These are phyloP conservation scores for Oryza longistaminata DNA, from an alignment of 176 grass and related monocot genomes.

Conservation along the genomic window DNA sequence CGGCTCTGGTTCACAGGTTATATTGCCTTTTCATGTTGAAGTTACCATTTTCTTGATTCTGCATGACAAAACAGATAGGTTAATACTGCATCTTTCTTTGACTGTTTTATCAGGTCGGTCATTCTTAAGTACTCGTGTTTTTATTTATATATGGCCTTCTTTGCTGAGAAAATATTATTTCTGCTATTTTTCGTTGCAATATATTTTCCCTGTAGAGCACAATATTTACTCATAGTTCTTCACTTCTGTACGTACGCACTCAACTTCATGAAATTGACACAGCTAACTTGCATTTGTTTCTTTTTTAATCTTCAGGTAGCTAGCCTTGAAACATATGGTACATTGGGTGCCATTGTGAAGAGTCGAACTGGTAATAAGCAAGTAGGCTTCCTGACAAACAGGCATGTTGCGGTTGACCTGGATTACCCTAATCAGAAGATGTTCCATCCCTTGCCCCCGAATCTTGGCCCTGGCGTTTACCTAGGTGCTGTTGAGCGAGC, in stretches of 20 bases:
- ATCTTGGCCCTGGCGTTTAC: slow-evolving; percentile 98
- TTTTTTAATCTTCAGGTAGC: slow-evolving; percentile 63
- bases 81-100: not conserved
- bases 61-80: not conserved
- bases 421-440: slow-evolving; percentile 99
- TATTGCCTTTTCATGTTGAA: not conserved
- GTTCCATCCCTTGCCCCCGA: slow-evolving; percentile 98
- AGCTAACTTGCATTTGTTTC: slow-evolving; percentile 1
- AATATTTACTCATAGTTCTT: not conserved
- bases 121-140: not conserved
- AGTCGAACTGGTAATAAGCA: slow-evolving; percentile 90
- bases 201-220: not conserved
- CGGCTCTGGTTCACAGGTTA: slow-evolving; percentile 96
- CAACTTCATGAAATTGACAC: slow-evolving; percentile 1
- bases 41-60: slow-evolving; percentile 7
- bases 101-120: not conserved
- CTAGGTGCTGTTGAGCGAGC: slow-evolving; percentile 89
- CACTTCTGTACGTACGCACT: not conserved
- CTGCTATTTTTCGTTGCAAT: not conserved
- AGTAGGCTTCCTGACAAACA: slow-evolving; percentile 92
- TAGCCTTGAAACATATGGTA: slow-evolving; percentile 95
- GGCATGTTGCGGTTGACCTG: slow-evolving; percentile 93
- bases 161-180: not conserved
- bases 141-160: slow-evolving; percentile 15
- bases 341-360: slow-evolving; percentile 92